phyloP scores from a whole-genome alignment of 2,329 filamentous ascomycete species.

The Aureobasidium namibiae region DNA sequence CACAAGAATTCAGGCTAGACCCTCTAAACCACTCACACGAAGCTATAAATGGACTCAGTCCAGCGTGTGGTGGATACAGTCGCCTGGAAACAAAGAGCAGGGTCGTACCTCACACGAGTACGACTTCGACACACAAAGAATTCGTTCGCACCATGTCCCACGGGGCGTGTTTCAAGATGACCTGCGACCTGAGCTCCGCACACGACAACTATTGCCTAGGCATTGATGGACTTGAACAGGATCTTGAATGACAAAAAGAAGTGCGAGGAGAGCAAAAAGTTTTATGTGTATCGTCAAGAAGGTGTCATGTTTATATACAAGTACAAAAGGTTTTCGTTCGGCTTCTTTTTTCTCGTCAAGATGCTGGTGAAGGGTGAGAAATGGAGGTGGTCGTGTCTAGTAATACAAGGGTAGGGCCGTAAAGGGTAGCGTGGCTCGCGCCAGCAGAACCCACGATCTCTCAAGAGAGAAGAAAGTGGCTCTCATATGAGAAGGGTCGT shows the following conservation, averaged over 20 bases:
- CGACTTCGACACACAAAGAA: neutral
- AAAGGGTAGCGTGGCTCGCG: neutral
- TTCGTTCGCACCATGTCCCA: neutral
- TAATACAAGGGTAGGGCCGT: constrained; percentile 1
- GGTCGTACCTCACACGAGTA: neutral
- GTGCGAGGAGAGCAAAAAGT: neutral
- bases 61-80: too few species aligned
- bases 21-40: too few species aligned
- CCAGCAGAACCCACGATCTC: neutral
- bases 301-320: constrained; percentile 5
- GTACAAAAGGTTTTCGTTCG: constrained; percentile 9
- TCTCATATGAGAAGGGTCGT: neutral
- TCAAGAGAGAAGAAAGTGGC: neutral
- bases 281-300: constrained; percentile 5
- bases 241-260: neutral
- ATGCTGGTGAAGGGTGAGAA: neutral
- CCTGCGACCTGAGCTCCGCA: neutral
- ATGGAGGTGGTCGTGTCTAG: constrained; percentile 3
- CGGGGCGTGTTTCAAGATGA: neutral
- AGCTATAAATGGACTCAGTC: too few species aligned
- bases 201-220: neutral
- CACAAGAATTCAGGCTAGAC: too few species aligned
- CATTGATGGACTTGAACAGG: neutral
- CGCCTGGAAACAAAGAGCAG: too few species aligned
- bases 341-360: constrained; percentile 5